Conservation (phyloP, 768 basidiomycete genomes). For the Tylopilus intermedius region DNA sequence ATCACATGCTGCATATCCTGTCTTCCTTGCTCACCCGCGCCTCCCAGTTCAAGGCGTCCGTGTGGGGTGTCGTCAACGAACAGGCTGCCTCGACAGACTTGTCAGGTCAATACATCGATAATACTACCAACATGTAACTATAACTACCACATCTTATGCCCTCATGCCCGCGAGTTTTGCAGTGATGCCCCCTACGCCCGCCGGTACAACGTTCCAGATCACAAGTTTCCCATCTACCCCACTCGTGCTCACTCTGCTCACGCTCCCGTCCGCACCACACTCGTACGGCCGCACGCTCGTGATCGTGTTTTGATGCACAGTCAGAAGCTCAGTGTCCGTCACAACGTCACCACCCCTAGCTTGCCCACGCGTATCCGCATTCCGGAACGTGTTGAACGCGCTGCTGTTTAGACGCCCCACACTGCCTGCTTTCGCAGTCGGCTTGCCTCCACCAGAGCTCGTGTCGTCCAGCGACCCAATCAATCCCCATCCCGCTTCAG, state of each 20-base stretch:
- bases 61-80: constrained; percentile 90
- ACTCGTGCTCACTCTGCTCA: constrained; percentile 79
- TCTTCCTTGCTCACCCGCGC: constrained; percentile 4
- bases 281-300: constrained; percentile 83
- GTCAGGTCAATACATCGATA: constrained; percentile 17
- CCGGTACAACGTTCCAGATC: constrained; percentile 76
- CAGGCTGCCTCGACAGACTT: constrained; percentile 39
- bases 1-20: not conserved
- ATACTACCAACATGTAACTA: constrained; percentile 13
- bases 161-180: constrained; percentile 48
- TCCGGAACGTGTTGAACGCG: constrained; percentile 90
- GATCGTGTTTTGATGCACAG: constrained; percentile 98
- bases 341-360: constrained; percentile 31
- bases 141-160: constrained; percentile 20
- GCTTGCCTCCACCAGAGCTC: constrained; percentile 36
- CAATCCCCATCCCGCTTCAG: constrained; percentile 70
- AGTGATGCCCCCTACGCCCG: constrained; percentile 40
- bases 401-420: constrained; percentile 83
- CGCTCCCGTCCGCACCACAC: constrained; percentile 42
- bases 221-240: constrained; percentile 93
- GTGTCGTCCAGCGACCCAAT: constrained; percentile 83
- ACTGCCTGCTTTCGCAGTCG: constrained; percentile 38
- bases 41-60: constrained; percentile 86
- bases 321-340: constrained; percentile 71
- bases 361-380: constrained; percentile 75